Conservation (phyloP, 805 yeast genomes). For the Candida nanaspora region DNA sequence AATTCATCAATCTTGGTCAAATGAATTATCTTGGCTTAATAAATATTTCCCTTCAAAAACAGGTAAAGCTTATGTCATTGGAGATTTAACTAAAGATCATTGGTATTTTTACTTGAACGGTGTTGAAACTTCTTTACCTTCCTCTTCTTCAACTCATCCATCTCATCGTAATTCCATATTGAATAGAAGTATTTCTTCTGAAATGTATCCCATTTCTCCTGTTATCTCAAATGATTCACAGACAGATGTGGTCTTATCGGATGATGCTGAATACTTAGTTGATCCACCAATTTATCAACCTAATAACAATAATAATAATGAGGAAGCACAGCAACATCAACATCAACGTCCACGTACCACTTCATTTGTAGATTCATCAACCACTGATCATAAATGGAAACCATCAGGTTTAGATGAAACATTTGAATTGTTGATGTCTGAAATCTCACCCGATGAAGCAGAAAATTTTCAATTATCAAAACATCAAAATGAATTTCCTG, state of each 20-base stretch:
- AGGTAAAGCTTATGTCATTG: slow-evolving; percentile 65
- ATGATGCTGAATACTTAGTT: background rate
- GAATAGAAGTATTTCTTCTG: background rate
- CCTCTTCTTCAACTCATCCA: background rate
- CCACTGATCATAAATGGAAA: background rate
- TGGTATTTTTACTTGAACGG: slow-evolving; percentile 85
- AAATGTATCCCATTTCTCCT: slow-evolving; percentile 15
- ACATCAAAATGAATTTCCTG: slow-evolving; percentile 24
- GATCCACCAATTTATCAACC: background rate
- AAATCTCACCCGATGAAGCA: slow-evolving; percentile 51
- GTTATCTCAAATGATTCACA: slow-evolving; percentile 3
- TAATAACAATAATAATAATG: too few relatives aligned
- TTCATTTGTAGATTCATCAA: background rate
- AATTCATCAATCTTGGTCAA: slow-evolving; percentile 80
- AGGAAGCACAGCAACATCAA: too few relatives aligned
- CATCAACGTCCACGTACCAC: background rate
- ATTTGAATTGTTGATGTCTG: slow-evolving; percentile 88
- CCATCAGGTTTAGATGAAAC: slow-evolving; percentile 44
- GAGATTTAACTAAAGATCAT: slow-evolving; percentile 73
- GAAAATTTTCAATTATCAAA: slow-evolving; percentile 39
- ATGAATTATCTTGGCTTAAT: slow-evolving; percentile 68
- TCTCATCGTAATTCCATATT: too few relatives aligned
- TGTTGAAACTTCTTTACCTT: background rate
- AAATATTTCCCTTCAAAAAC: slow-evolving; percentile 53
- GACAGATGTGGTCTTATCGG: background rate